Conservation (phyloP, 2,329 filamentous ascomycete species). For the Calonectria pauciramosa region DNA sequence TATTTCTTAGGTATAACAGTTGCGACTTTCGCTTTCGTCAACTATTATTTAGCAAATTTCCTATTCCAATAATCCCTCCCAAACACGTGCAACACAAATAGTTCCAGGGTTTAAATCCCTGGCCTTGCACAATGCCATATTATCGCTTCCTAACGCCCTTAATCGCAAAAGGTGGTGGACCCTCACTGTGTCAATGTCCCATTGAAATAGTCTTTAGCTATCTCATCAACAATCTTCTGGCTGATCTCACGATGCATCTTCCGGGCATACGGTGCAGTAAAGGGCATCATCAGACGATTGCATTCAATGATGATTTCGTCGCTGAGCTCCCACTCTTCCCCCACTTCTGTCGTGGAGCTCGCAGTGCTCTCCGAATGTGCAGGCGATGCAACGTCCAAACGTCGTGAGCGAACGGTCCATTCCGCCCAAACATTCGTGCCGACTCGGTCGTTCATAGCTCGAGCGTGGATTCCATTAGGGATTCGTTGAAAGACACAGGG, state of each 20-base stretch:
- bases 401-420: slow-evolving; percentile 40
- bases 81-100: no score
- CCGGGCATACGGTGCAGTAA: slow-evolving; percentile 44
- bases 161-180: background rate
- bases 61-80: background rate
- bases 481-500: slow-evolving; percentile 59
- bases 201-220: slow-evolving; percentile 26
- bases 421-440: slow-evolving; percentile 54
- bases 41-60: background rate
- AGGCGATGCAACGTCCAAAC: background rate
- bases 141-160: background rate
- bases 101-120: background rate
- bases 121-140: background rate
- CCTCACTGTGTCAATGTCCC: background rate
- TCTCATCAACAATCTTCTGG: slow-evolving; percentile 46
- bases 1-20: no score
- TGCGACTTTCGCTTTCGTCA: background rate
- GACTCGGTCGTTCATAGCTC: slow-evolving; percentile 53
- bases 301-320: slow-evolving; percentile 46
- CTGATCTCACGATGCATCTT: slow-evolving; percentile 44
- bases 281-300: slow-evolving; percentile 49
- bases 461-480: slow-evolving; percentile 53
- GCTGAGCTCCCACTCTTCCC: slow-evolving; percentile 46
- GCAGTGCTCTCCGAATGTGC: slow-evolving; percentile 25
- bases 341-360: slow-evolving; percentile 25